Evolutionary conservation across 306 rosid genomes (phyloP), one percentile per base, ranked within the genome.

Genomic region (Fagus crenata): DNA sequence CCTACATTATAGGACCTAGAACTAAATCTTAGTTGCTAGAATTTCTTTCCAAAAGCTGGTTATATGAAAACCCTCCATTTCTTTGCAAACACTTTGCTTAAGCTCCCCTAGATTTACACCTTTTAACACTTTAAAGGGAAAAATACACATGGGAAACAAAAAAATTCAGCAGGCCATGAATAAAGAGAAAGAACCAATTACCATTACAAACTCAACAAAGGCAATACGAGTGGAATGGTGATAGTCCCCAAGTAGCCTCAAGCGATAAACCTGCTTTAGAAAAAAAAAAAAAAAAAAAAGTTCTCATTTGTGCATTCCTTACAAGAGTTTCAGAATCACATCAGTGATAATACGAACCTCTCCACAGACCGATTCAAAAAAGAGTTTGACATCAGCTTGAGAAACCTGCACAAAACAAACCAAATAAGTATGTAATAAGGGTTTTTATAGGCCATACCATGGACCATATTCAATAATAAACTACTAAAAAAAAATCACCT

Each of bases 161-260:
- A 46, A 80, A 37, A 31, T 41, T 36, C 14, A 69, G 77, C 49
- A 74, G 17, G 75, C 70, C 70, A 39, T 59, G 77, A 51, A 61
- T 46, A 11, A 64, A 53, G 69, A 68, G 67, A 33, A 46, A 17
- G 0, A 39, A 68, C 69, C 69, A 81, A 75, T 82, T 90, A 95
- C 99, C 92, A 95, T 72, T 3, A 85, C 53, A 76, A 95, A 95
- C 81, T 95, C 99, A 69, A 95, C 97, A 85, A 95, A 95, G 1
- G 97, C 96, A 80, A 95, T 95, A 41, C 97, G 97, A 78, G 99
- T 95, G 59, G 97, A 92, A 81, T 95, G 99, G 73, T 95, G 97
- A 76, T 91, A 89, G 80, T 95, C 99, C 54, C 99, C 99, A 68
- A 95, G 99, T 54, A 95, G 93, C 97, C 97, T 89, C 88, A 95